Base-by-base conservation (phyloP, 257 asterid species). In the Jacaranda copaia region DNA sequence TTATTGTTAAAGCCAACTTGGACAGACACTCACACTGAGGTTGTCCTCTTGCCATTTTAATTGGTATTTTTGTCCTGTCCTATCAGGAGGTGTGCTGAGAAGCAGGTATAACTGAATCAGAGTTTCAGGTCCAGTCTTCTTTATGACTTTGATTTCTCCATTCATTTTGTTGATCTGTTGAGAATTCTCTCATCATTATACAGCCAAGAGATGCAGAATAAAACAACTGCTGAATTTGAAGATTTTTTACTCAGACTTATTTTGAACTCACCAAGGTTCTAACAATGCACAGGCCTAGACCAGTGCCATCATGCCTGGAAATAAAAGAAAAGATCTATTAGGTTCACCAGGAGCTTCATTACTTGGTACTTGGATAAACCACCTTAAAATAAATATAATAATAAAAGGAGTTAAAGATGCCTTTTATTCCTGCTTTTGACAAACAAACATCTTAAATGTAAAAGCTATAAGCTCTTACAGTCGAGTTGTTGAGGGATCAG, bases 281-380 rank as follows among this genome's bases (percentile, higher is more conserved):
- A 42, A 94, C 98, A 11, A 94, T 94, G 90, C 98, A 94, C 77
- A 94, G 87, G 78, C 98, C 98, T 53, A 94, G 93, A 62, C 98
- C 98, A 74, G 98, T 94, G 43, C 98, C 98, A 56, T 97, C 98
- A 70, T 94, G 98, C 97, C 98, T 94, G 83, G 80, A 60, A 69
- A 71, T 43, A 60, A 9, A 58, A 77, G 35, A 48, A 11, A n/a
- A n/a, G n/a, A n/a, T n/a, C n/a, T n/a, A n/a, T 74, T 68, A 48
- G 69, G n/a, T n/a, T n/a, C n/a, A n/a, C n/a, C n/a, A n/a, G n/a
- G n/a, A n/a, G n/a, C n/a, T n/a, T n/a, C n/a, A n/a, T n/a, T n/a
- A n/a, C n/a, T n/a, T n/a, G n/a, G n/a, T n/a, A n/a, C n/a, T n/a
- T n/a, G n/a, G n/a, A 56, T 46, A 49, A 55, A 16, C 36, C 60